phyloP scores from a whole-genome alignment of 768 basidiomycete genomes.

The Tricholoma sp. region DNA sequence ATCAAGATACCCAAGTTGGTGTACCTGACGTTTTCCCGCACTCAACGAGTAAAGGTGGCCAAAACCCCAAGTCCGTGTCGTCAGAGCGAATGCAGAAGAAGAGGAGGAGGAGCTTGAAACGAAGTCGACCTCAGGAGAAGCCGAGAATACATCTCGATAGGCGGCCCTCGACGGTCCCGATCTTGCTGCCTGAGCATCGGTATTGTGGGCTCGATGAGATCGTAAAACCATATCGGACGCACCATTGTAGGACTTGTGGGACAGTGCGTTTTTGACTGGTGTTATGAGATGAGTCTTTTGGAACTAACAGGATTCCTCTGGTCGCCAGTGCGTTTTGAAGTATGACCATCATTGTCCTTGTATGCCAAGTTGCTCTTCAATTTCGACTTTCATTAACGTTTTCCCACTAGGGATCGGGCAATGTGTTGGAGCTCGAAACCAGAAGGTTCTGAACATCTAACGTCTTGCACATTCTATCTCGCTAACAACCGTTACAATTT shows the following conservation, averaged over 20 bases:
- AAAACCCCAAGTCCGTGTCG: not conserved
- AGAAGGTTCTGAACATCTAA: constrained; percentile 49
- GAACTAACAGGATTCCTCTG: not conserved
- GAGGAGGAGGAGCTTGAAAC: not conserved
- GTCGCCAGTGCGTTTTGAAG: constrained; percentile 64
- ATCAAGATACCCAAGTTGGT: constrained; percentile 4
- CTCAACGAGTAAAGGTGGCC: not conserved
- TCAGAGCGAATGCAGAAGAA: not conserved
- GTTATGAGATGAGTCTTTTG: not conserved
- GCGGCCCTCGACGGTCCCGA: constrained; percentile 31
- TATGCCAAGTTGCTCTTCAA: constrained; percentile 29
- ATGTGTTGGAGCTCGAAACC: constrained; percentile 89
- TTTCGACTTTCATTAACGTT: not conserved
- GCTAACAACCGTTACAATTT: not conserved
- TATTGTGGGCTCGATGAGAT: constrained; percentile 63
- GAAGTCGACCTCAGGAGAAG: not conserved
- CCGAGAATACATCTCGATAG: constrained; percentile 23
- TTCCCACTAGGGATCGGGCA: constrained; percentile 74
- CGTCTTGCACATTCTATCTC: not conserved
- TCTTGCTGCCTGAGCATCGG: constrained; percentile 57
- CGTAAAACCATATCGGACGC: constrained; percentile 68
- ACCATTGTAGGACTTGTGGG: constrained; percentile 82
- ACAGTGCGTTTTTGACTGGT: constrained; percentile 45
- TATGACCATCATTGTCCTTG: constrained; percentile 92
- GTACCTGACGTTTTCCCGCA: constrained; percentile 11